Base-by-base conservation (phyloP, 257 asterid species). In the Rhazya stricta region DNA sequence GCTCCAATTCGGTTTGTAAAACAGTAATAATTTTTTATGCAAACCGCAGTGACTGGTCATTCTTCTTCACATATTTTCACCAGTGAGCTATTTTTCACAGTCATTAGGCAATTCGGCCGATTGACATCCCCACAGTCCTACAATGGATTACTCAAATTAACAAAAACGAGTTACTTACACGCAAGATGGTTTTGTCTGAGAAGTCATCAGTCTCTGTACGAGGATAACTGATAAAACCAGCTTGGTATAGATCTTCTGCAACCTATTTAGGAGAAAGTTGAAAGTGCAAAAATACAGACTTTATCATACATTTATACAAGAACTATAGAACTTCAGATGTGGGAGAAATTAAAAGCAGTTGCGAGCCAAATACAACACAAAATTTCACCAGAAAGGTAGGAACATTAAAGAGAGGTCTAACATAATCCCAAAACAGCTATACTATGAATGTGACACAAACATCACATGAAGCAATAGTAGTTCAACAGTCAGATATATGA, bases 181-280 rank as follows among this genome's bases (percentile, higher is more conserved):
- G 96, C 86, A 94, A 87, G 84, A 90, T 86, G 43, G 97, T 89
- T 73, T 88, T 83, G 75, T 74, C 85, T 36, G 96, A 86, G 85
- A 94, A 94, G 87, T 88, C 12, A 68, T 94, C 99, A 67, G 99
- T 94, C 88, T 94, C 99, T 30, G 99, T 94, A 63, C 99, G 99
- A 77, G 99, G 99, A 86, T 94, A 94, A 83, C 99, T 94, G 80
- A 94, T 94, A 81, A 94, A 94, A 82, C 98, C 99, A 80, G 96
- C 85, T 81, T 94, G 98, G 80, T 94, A 94, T 46, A 94, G 83
- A 86, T 94, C 99, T 89, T 94, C 99, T 36, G 99, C 98, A 72
- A 94, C 99, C 99, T 94, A 81, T 58, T 7, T 39, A 32, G 16
- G 62, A 45, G 15, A 50, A 16, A 65, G 16, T 37, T 18, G 50